Conservation (phyloP, 2,329 filamentous ascomycete genomes). For the Fusarium sp. region DNA sequence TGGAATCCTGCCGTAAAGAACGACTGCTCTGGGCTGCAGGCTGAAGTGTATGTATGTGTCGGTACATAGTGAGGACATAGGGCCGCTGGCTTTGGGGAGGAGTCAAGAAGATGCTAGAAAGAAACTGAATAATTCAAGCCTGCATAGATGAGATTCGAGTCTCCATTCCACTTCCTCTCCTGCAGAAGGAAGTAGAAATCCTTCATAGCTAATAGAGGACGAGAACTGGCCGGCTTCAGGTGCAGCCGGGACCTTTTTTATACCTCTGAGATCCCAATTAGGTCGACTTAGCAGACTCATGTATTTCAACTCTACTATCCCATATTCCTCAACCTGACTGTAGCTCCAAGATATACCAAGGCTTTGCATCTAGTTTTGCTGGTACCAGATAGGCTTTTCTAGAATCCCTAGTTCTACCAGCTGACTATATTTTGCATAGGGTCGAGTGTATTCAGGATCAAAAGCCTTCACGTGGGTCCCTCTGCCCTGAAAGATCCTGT, state of each 20-base stretch:
- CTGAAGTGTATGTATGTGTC: not conserved
- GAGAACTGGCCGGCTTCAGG: not conserved
- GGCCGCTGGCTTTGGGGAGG: not conserved
- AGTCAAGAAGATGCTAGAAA: not conserved
- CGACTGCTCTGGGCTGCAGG: not conserved
- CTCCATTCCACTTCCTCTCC: not conserved
- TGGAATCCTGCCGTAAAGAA: not conserved
- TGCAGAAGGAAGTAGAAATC: not conserved
- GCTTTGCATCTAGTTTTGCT: not conserved
- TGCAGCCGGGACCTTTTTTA: not conserved
- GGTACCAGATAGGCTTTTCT: not conserved
- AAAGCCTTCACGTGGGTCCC: constrained; percentile 10
- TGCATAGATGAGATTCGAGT: not conserved
- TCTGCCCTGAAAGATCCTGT: not conserved
- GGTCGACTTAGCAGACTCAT: not conserved
- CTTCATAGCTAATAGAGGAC: not conserved
- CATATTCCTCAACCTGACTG: not conserved
- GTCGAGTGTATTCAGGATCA: constrained; percentile 16
- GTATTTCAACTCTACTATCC: not conserved
- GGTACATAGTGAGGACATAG: not conserved
- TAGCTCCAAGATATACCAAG: not conserved
- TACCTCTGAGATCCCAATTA: not conserved
- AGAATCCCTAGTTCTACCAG: constrained; percentile 3
- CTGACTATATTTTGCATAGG: not conserved
- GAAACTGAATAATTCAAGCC: not conserved